Evolutionary conservation across 768 basidiomycete genomes (phyloP), one percentile per base, ranked within the genome.

Genomic region (Cyclocybe aegerita): DNA sequence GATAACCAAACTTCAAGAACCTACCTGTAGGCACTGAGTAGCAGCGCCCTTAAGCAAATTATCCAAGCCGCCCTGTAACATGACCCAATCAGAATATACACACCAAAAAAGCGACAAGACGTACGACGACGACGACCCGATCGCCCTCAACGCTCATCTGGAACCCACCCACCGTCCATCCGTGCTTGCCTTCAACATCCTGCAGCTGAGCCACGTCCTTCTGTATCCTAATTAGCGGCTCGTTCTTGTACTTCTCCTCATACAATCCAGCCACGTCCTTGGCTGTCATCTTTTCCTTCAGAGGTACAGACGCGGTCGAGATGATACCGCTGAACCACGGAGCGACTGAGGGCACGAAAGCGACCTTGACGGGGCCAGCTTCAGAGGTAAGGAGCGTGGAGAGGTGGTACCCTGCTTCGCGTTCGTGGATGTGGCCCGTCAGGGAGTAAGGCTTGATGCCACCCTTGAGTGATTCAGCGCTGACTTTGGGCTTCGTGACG

Each of bases 361-460:
- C 90, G 43, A 98, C 63, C 58, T 85, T 80, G 47, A 87, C 59
- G 17, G 17, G 47, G 35, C 50, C 56, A 7, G 43, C 54, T 15
- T 47, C 40, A 31, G 65, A 46, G 32, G 68, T 56, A 36, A 86
- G 70, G 33, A 92, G 79, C 3, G 67, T 68, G 7, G 88, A 83
- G 44, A 99, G 83, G 67, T 97, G 97, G 57, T 74, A 74, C 2
- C 86, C 85, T 0, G 95, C 92, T 70, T 99, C 97, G 39, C 97
- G 90, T 68, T 99, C 97, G 75, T 99, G 97, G 62, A 99, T 97
- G 71, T 99, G 97, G 67, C 95, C 94, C 10, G 97, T 99, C 42
- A 99, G 73, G 0, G 92, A 62, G 70, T 99, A 99, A 6, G 95
- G 87, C 46, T 84, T 80, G 42, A 98, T 70, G 2, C 86, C 90